Evolutionary conservation across 2,329 filamentous ascomycete species (phyloP).

Genomic region (Fusarium metavorans): DNA sequence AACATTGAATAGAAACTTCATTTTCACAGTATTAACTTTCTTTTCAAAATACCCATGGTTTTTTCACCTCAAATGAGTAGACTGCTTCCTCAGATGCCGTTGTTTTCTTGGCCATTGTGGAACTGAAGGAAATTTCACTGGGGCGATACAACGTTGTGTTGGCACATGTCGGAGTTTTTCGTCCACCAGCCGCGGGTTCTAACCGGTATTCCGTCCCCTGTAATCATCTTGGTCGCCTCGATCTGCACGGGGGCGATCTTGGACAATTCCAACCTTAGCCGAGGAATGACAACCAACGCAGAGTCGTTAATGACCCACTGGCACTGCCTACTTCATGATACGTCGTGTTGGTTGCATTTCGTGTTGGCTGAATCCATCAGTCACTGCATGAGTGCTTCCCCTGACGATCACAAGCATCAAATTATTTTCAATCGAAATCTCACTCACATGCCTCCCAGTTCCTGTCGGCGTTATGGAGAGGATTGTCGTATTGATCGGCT

Average conservation of each 20-base stretch:
- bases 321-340: background rate
- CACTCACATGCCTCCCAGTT: background rate
- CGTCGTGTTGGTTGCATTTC: background rate
- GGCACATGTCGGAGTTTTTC: background rate
- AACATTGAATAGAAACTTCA: background rate
- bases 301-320: background rate
- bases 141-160: background rate
- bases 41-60: background rate
- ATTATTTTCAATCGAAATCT: background rate
- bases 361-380: background rate
- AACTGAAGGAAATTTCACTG: background rate
- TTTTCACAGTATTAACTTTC: background rate
- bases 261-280: background rate
- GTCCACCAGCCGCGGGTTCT: background rate
- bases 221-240: background rate
- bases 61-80: too few species aligned
- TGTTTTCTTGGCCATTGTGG: background rate
- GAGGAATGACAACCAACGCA: background rate
- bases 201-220: background rate
- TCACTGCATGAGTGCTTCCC: background rate
- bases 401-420: background rate
- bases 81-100: background rate
- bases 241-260: background rate
- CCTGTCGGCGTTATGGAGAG: background rate
- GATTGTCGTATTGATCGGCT: background rate